Evolutionary conservation across 2,329 filamentous ascomycete genomes (phyloP).

Genomic region (Venturia pyrina): DNA sequence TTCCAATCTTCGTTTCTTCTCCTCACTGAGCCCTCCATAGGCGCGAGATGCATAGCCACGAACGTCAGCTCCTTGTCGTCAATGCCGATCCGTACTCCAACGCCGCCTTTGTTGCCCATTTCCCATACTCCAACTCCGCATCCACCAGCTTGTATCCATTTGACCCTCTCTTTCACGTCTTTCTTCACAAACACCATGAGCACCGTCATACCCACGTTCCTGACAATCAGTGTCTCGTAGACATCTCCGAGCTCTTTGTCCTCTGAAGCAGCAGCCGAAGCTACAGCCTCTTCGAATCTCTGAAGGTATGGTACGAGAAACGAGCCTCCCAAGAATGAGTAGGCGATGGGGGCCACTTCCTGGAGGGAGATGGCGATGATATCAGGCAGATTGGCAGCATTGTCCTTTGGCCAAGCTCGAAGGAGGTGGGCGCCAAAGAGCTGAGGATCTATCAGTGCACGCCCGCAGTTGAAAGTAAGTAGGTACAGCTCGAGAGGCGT

Average conservation of each 20-base stretch:
- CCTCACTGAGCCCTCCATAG: slow-evolving; percentile 70
- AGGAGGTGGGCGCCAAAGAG: slow-evolving; percentile 65
- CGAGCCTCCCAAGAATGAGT: slow-evolving; percentile 76
- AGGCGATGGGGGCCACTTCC: slow-evolving; percentile 76
- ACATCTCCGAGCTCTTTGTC: neutral
- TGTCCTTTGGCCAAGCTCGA: slow-evolving; percentile 38
- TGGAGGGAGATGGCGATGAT: slow-evolving; percentile 64
- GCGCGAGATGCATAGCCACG: slow-evolving; percentile 77
- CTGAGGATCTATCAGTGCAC: slow-evolving; percentile 56
- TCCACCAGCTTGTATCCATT: slow-evolving; percentile 62
- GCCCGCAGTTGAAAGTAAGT: slow-evolving; percentile 83
- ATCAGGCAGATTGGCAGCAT: slow-evolving; percentile 47
- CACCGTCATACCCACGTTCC: slow-evolving; percentile 81
- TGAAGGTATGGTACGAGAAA: slow-evolving; percentile 68
- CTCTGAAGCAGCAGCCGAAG: slow-evolving; percentile 48
- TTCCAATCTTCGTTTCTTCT: slow-evolving; percentile 83
- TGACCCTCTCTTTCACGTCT: slow-evolving; percentile 46
- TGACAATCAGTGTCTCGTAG: slow-evolving; percentile 23
- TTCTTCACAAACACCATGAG: slow-evolving; percentile 75
- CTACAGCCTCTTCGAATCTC: slow-evolving; percentile 60
- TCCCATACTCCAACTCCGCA: slow-evolving; percentile 76
- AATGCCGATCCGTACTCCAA: slow-evolving; percentile 65
- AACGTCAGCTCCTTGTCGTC: slow-evolving; percentile 55
- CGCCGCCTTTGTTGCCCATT: slow-evolving; percentile 93
- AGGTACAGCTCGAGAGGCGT: slow-evolving; percentile 58